These are phyloP conservation scores for Edaphochlamys debaryana DNA, from an alignment of 139 green algal species.

Conservation along the genomic window DNA sequence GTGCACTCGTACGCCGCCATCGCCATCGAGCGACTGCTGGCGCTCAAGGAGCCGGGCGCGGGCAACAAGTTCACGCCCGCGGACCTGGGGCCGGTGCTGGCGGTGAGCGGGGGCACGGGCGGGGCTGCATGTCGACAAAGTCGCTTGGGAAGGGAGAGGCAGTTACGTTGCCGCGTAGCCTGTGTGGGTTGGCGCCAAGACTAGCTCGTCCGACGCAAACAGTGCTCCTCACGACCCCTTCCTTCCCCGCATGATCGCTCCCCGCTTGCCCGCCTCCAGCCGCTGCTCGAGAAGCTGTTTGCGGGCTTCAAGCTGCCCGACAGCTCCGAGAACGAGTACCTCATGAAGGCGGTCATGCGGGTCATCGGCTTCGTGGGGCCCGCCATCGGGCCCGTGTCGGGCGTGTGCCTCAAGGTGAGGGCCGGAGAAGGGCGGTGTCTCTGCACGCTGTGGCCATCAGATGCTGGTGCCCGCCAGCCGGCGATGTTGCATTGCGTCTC, in stretches of 20 bases:
- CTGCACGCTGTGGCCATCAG: too few species aligned
- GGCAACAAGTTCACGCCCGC: constrained; percentile 59
- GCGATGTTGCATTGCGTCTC: too few species aligned
- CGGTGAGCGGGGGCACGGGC: not conserved
- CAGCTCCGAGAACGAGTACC: constrained; percentile 94
- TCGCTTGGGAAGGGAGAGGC: too few species aligned
- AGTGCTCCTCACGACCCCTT: too few species aligned
- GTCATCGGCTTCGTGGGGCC: constrained; percentile 81
- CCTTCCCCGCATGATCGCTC: too few species aligned
- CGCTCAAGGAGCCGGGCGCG: constrained; percentile 59
- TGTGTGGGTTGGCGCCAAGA: too few species aligned
- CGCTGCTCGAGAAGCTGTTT: constrained; percentile 90
- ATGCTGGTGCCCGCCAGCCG: too few species aligned
- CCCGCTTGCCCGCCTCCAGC: too few species aligned
- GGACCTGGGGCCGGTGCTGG: constrained; percentile 74
- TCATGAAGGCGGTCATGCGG: constrained; percentile 91
- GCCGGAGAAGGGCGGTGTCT: too few species aligned
- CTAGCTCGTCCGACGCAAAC: too few species aligned
- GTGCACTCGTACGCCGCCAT: constrained; percentile 98
- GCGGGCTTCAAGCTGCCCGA: constrained; percentile 85
- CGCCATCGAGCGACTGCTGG: constrained; percentile 88
- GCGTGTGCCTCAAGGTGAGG: constrained; percentile 53
- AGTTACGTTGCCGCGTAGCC: too few species aligned
- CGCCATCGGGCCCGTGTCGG: constrained; percentile 70
- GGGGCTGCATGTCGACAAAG: too few species aligned